phyloP scores from a whole-genome alignment of 768 basidiomycete species.

The Polyporus arcularius region DNA sequence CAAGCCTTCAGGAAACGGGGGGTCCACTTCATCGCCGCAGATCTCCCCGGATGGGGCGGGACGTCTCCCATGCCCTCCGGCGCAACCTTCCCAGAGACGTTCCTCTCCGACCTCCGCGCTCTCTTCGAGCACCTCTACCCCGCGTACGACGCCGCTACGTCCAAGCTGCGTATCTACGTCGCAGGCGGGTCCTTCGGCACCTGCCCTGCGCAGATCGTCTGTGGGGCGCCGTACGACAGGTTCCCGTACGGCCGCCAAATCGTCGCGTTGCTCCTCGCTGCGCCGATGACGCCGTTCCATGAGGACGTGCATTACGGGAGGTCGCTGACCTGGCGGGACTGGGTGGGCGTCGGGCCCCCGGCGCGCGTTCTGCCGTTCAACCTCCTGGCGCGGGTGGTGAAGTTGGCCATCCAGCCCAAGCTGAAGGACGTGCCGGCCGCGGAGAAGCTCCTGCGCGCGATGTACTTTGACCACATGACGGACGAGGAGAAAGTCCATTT shows the following conservation, averaged over 20 bases:
- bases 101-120: slow-evolving; percentile 46
- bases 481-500: slow-evolving; percentile 34
- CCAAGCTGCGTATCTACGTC: slow-evolving; percentile 48
- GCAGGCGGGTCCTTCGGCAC: slow-evolving; percentile 57
- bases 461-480: slow-evolving; percentile 44
- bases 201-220: slow-evolving; percentile 56
- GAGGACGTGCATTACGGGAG: slow-evolving; percentile 47
- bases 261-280: slow-evolving; percentile 48
- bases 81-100: slow-evolving; percentile 40
- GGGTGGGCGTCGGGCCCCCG: slow-evolving; percentile 48
- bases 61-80: slow-evolving; percentile 43
- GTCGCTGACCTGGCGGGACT: slow-evolving; percentile 47
- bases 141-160: slow-evolving; percentile 19
- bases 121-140: slow-evolving; percentile 56
- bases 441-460: slow-evolving; percentile 40
- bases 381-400: slow-evolving; percentile 35
- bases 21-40: slow-evolving; percentile 50
- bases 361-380: slow-evolving; percentile 44
- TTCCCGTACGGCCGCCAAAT: slow-evolving; percentile 54
- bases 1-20: slow-evolving; percentile 39
- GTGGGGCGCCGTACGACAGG: slow-evolving; percentile 48
- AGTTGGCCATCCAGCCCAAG: slow-evolving; percentile 34
- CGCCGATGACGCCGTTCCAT: slow-evolving; percentile 48
- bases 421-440: slow-evolving; percentile 42
- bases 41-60: slow-evolving; percentile 61